Evolutionary conservation across 2,329 filamentous ascomycete species (phyloP), one percentile per base, ranked within the genome.

Genomic region (Grosmannia huntii): DNA sequence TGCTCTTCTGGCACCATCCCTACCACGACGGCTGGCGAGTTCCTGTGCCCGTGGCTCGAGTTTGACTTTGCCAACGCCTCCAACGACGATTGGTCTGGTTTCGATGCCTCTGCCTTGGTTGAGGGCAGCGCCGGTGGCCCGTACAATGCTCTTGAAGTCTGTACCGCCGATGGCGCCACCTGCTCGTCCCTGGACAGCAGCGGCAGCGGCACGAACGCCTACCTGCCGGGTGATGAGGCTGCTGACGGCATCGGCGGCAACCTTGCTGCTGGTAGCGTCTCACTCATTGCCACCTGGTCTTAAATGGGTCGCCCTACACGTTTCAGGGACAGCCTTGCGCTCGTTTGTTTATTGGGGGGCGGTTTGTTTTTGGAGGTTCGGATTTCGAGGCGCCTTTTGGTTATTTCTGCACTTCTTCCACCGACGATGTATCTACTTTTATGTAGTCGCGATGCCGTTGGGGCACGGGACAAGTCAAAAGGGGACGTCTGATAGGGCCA

Each of bases 71-170:
- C 62, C 60, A 75, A 72, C 69, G 41, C 61, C 0, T 67, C 67
- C 68, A 81, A 81, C 73, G 57, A 63, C n/a, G 69, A 66, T 58
- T 78, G 74, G 73, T 78, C 74, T 3, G 78, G 78, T 48, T 75
- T 73, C 59, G 78, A 81, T 59, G 76, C 73, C 61, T 79, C 76
- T 5, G 72, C 72, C 60, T 71, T 81, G 11, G 75, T 78, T 49
- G 68, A 76, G 33, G 69, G 72, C 63, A 60, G 64, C 31, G 61
- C 64, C 56, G 60, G 62, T 58, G 62, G 78, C 62, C 71, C 69
- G 61, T 71, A 69, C 59, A 66, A 66, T 61, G 67, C 68, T 57
- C 66, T 71, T 61, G 64, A 65, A 49, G 69, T 68, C 61, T 79
- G 76, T 71, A 75, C 74, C 44, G 60, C 55, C 33, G 62, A 64